A percentile compares a stretch with the other conserved stretches of the same genome.
Conservation (phyloP, 2,329 filamentous ascomycete species). For the Camillea tinctor region DNA sequence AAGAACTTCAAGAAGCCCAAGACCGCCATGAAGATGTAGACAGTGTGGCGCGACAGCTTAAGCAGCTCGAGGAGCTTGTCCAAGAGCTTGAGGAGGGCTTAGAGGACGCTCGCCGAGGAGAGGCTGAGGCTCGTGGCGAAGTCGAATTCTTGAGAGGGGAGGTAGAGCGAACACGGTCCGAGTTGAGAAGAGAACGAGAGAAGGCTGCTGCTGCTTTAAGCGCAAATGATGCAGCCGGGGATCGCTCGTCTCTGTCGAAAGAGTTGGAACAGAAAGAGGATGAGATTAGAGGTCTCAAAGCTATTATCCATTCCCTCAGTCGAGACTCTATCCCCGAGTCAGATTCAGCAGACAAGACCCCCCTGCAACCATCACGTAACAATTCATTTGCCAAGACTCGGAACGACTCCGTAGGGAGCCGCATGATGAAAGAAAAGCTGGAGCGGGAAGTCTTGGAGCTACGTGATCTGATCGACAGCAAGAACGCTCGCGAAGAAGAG, state of each 20-base stretch:
- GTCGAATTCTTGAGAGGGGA: conserved; percentile 94
- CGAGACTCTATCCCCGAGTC: conserved; percentile 61
- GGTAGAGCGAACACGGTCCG: conserved; percentile 85
- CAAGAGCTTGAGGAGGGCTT: conserved; percentile 95
- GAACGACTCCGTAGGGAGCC: conserved; percentile 53
- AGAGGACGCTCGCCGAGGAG: conserved; percentile 89
- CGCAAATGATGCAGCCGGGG: conserved; percentile 40
- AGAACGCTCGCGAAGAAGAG: conserved; percentile 75
- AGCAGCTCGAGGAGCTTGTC: conserved; percentile 92
- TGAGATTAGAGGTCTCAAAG: conserved; percentile 93
- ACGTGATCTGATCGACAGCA: conserved; percentile 69
- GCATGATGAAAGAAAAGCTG: conserved; percentile 63
- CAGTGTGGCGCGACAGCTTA: conserved; percentile 84
- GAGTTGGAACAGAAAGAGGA: conserved; percentile 94
- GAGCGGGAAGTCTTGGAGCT: conserved; percentile 81
- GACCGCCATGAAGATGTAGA: conserved; percentile 87
- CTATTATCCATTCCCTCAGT: conserved; percentile 94
- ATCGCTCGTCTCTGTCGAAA: conserved; percentile 56
- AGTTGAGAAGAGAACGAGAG: conserved; percentile 84
- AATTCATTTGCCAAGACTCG: conserved; percentile 41
- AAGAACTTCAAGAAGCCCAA: conserved; percentile 79
- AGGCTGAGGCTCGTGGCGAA: conserved; percentile 92
- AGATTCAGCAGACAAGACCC: conserved; percentile 35
- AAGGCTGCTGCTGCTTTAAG: conserved; percentile 66
- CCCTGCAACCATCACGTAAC: conserved; percentile 30